These are phyloP conservation scores for Clathrospora elynae DNA, from an alignment of 2,329 filamentous ascomycete species.

Conservation along the genomic window DNA sequence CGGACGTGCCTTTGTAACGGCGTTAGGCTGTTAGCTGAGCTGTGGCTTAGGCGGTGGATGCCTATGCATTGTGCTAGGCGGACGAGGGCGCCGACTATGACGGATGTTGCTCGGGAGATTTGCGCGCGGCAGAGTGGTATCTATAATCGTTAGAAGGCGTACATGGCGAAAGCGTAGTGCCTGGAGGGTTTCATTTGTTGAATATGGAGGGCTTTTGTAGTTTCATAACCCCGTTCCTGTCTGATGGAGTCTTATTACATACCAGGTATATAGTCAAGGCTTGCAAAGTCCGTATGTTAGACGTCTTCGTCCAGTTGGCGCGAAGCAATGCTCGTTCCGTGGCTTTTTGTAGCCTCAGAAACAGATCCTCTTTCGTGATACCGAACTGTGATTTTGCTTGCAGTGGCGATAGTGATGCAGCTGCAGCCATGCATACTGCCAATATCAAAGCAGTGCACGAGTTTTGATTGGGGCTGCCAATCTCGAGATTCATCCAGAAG, in stretches of 20 bases:
- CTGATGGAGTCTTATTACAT: conserved; percentile 4
- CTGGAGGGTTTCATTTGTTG: too few species aligned
- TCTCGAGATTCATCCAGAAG: conserved; percentile 46
- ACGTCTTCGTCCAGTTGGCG: conserved; percentile 48
- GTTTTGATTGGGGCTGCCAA: conserved; percentile 45
- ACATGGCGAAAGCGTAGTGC: too few species aligned
- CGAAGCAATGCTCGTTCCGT: conserved; percentile 44
- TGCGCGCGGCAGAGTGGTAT: conserved; percentile 47
- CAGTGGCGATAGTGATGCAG: conserved; percentile 44
- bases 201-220: too few species aligned
- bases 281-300: conserved; percentile 46
- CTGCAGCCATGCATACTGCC: conserved; percentile 47
- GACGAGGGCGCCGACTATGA: conserved; percentile 46
- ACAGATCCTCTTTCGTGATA: conserved; percentile 46
- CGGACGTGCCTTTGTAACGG: conserved; percentile 45
- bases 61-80: conserved; percentile 48
- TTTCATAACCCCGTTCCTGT: too few species aligned
- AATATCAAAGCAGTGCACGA: conserved; percentile 46
- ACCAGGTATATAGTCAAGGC: conserved; percentile 47
- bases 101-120: conserved; percentile 46
- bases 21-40: conserved; percentile 42
- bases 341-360: conserved; percentile 44
- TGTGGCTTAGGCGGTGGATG: conserved; percentile 45
- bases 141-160: conserved; percentile 27
- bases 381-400: conserved; percentile 49